phyloP scores from a whole-genome alignment of 306 rosid species.

The Cucumis cinereus region DNA sequence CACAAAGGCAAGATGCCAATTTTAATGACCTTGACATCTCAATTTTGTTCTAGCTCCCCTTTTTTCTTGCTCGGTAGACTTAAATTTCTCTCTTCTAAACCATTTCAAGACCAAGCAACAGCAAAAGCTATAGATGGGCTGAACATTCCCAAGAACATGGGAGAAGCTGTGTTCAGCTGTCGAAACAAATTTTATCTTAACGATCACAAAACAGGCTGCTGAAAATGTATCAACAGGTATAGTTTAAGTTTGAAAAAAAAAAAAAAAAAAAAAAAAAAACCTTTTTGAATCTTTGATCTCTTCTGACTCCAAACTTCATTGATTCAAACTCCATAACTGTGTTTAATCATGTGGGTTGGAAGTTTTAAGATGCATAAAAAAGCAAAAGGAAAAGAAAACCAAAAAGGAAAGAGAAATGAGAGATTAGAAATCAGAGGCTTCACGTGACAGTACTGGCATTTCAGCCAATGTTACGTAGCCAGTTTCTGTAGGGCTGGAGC shows the following conservation, averaged over 20 bases:
- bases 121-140: not conserved
- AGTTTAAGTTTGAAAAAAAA: not conserved
- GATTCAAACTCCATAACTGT: not conserved
- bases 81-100: not conserved
- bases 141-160: not conserved
- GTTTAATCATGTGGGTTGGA: not conserved
- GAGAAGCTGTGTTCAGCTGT: not conserved
- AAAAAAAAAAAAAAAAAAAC: not conserved
- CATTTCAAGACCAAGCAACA: not conserved
- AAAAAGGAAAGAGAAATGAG: not conserved
- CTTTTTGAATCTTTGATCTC: not conserved
- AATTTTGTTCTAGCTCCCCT: not conserved
- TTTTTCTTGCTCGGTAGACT: not conserved
- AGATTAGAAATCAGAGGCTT: not conserved
- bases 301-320: not conserved
- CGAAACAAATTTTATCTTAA: not conserved
- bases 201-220: not conserved
- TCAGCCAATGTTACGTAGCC: slow-evolving; percentile 4
- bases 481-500: slow-evolving; percentile 1
- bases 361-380: not conserved
- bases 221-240: not conserved
- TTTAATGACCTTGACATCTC: not conserved
- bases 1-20: not conserved
- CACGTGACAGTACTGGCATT: slow-evolving; percentile 9
- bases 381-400: not conserved